phyloP scores from a whole-genome alignment of 2,329 filamentous ascomycete genomes.

The Pseudogymnoascus sp. region DNA sequence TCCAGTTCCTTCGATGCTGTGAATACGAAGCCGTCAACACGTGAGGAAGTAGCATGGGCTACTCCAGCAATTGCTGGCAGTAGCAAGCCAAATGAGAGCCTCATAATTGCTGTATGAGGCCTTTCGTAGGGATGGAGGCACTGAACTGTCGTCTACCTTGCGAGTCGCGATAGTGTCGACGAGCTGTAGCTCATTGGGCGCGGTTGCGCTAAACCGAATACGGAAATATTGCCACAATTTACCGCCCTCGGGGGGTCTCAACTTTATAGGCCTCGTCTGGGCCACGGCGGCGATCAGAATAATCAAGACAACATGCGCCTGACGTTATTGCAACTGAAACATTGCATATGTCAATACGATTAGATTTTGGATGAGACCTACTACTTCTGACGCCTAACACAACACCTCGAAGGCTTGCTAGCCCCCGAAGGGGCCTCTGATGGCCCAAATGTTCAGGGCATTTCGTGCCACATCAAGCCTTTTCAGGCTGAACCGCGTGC shows the following conservation, averaged over 20 bases:
- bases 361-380: not conserved
- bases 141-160: slow-evolving; percentile 6
- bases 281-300: not conserved
- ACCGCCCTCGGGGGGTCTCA: slow-evolving; percentile 1
- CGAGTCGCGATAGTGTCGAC: slow-evolving; percentile 6
- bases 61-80: slow-evolving; percentile 31
- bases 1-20: slow-evolving; percentile 27
- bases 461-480: not conserved
- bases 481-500: not conserved
- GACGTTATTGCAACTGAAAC: not conserved
- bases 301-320: not conserved
- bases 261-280: slow-evolving; percentile 2
- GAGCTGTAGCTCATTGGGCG: slow-evolving; percentile 2
- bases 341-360: not conserved
- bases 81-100: slow-evolving; percentile 33
- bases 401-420: not conserved
- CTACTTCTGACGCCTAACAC: not conserved
- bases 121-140: slow-evolving; percentile 1
- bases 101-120: slow-evolving; percentile 30
- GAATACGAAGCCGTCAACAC: slow-evolving; percentile 49
- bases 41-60: slow-evolving; percentile 27
- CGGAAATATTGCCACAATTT: not conserved
- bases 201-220: not conserved
- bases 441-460: slow-evolving; percentile 8
- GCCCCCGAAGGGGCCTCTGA: not conserved